Conservation (phyloP, 1,139 yeast species). For the Kurtzmaniella quercitrusa region DNA sequence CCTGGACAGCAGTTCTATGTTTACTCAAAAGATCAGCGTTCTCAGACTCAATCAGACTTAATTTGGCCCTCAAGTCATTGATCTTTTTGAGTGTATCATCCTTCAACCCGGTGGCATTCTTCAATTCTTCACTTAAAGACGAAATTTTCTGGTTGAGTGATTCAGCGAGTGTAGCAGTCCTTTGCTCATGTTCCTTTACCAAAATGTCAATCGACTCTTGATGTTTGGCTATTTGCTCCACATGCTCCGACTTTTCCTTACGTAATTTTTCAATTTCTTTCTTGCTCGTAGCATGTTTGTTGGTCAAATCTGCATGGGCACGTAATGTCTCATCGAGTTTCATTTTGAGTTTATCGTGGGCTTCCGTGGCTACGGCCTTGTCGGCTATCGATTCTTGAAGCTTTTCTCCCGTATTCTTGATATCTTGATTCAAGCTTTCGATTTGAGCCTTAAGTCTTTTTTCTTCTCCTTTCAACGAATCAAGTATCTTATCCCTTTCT, state of each 20-base stretch:
- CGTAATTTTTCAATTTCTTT: constrained; percentile 12
- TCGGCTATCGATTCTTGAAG: constrained; percentile 7
- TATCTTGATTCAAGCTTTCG: constrained; percentile 11
- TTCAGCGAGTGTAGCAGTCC: constrained; percentile 12
- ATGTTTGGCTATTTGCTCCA: background rate
- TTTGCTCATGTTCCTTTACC: constrained; percentile 14
- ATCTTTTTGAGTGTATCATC: constrained; percentile 31
- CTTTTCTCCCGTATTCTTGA: constrained; percentile 11
- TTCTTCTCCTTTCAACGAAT: constrained; percentile 23
- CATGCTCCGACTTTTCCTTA: constrained; percentile 9
- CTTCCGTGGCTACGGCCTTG: constrained; percentile 26
- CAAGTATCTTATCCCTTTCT: constrained; percentile 23
- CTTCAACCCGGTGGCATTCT: constrained; percentile 14
- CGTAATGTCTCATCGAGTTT: constrained; percentile 30
- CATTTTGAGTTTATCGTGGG: constrained; percentile 29
- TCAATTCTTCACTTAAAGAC: constrained; percentile 12
- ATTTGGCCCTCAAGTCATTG: constrained; percentile 28
- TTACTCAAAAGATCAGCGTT: constrained; percentile 20
- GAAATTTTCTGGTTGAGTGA: constrained; percentile 14
- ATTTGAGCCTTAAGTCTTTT: constrained; percentile 17
- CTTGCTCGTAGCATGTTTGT: constrained; percentile 3
- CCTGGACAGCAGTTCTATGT: background rate
- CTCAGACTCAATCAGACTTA: constrained; percentile 35
- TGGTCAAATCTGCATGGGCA: constrained; percentile 17
- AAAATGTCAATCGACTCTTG: constrained; percentile 14